These are phyloP conservation scores for Tetrapisispora nanseiensis DNA, from an alignment of 805 yeast genomes.

Conservation along the genomic window DNA sequence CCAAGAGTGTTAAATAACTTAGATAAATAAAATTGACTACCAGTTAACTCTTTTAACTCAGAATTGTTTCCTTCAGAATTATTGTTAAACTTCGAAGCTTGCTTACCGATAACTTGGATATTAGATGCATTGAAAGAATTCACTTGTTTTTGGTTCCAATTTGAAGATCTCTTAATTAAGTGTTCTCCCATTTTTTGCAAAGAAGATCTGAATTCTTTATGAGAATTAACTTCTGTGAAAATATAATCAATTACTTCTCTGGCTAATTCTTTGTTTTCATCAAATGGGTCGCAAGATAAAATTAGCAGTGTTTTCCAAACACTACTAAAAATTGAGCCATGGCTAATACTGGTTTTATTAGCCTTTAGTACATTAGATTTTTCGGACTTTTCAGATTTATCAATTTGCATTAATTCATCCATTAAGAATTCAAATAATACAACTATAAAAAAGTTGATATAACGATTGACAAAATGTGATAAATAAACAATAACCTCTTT, in stretches of 20 bases:
- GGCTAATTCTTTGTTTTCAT: conserved; percentile 66
- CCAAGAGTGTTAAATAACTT: conserved; percentile 37
- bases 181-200: conserved; percentile 60
- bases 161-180: conserved; percentile 39
- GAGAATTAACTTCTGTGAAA: conserved; percentile 41
- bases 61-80: too few species aligned
- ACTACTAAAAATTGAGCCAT: conserved; percentile 77
- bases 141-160: conserved; percentile 8
- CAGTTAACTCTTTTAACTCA: not conserved
- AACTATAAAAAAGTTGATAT: conserved; percentile 67
- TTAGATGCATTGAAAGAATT: conserved; percentile 17
- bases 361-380: conserved; percentile 24
- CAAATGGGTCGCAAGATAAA: conserved; percentile 78
- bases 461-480: conserved; percentile 60
- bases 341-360: conserved; percentile 60
- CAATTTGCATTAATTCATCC: conserved; percentile 62
- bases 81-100: not conserved
- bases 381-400: conserved; percentile 21
- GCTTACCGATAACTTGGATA: conserved; percentile 22
- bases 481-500: conserved; percentile 74
- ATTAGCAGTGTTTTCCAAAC: conserved; percentile 80
- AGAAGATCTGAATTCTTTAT: conserved; percentile 51
- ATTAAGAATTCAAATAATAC: conserved; percentile 79
- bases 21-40: conserved; percentile 1
- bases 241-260: conserved; percentile 68